Conservation (phyloP, 2,329 filamentous ascomycete species). For the Penicillium sp. region DNA sequence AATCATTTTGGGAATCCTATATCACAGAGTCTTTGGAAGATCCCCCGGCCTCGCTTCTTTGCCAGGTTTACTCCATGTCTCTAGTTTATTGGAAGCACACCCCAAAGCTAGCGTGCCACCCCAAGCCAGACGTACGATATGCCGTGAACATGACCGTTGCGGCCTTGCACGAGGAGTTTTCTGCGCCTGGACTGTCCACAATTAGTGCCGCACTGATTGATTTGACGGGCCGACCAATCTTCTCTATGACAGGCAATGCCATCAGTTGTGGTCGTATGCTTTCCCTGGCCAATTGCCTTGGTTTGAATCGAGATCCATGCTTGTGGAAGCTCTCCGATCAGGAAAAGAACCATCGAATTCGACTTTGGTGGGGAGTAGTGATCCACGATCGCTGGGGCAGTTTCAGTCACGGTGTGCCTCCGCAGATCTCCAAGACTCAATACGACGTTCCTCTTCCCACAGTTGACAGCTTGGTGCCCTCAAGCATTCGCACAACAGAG, state of each 20-base stretch:
- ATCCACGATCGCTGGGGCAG: slow-evolving; percentile 60
- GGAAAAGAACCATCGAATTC: slow-evolving; percentile 54
- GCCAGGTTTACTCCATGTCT: slow-evolving; percentile 59
- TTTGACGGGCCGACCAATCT: slow-evolving; percentile 60
- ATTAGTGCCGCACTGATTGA: slow-evolving; percentile 60
- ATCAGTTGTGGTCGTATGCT: slow-evolving; percentile 55
- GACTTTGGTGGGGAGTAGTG: slow-evolving; percentile 58
- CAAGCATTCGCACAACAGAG: slow-evolving; percentile 40
- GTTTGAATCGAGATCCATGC: slow-evolving; percentile 56
- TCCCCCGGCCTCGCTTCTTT: slow-evolving; percentile 58
- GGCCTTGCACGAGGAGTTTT: slow-evolving; percentile 60
- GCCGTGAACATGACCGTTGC: slow-evolving; percentile 64
- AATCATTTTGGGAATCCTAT: slow-evolving; percentile 53
- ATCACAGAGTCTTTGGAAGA: slow-evolving; percentile 46
- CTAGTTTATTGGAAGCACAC: slow-evolving; percentile 59
- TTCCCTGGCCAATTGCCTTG: slow-evolving; percentile 56
- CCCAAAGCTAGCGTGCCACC: slow-evolving; percentile 44
- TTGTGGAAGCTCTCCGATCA: slow-evolving; percentile 53
- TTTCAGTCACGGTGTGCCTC: slow-evolving; percentile 57
- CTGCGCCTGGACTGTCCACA: slow-evolving; percentile 59
- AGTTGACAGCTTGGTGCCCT: slow-evolving; percentile 40
- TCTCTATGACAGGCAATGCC: slow-evolving; percentile 60
- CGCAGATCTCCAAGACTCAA: slow-evolving; percentile 53
- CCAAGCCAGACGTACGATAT: slow-evolving; percentile 59
- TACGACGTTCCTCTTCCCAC: slow-evolving; percentile 58